Conservation (phyloP, 2,329 filamentous ascomycete genomes). For the Ceratocystis harringtonii region DNA sequence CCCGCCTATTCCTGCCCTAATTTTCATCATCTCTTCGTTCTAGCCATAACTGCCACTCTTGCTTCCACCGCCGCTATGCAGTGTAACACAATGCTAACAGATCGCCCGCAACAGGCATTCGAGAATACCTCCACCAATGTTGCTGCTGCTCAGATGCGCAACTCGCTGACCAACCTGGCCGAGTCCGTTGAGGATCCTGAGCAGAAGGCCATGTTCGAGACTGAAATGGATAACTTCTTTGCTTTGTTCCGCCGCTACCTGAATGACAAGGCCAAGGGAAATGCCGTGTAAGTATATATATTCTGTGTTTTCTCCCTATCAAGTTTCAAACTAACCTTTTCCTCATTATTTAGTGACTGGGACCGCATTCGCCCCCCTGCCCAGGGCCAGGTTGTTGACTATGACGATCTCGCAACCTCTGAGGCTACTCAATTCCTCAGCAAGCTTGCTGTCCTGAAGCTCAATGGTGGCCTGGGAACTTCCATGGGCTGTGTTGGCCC, state of each 20-base stretch:
- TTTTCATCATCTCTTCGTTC: neutral
- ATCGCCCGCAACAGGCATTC: conserved; percentile 53
- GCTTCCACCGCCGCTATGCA: neutral
- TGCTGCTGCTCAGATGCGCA: conserved; percentile 97
- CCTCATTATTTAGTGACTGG: conserved; percentile 55
- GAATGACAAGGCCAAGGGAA: conserved; percentile 98
- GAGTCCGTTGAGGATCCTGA: conserved; percentile 75
- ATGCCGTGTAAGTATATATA: conserved; percentile 50
- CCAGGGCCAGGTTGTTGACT: conserved; percentile 86
- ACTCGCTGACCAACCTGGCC: conserved; percentile 80
- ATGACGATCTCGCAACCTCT: conserved; percentile 74
- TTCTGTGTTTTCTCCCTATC: neutral
- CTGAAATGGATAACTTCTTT: conserved; percentile 99
- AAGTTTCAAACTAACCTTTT: neutral
- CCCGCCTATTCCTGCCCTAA: neutral
- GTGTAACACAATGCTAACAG: neutral
- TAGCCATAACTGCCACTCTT: neutral
- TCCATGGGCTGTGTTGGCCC: conserved; percentile 99
- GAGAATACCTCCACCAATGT: conserved; percentile 99
- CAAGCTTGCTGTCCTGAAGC: conserved; percentile 96
- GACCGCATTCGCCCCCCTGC: conserved; percentile 90
- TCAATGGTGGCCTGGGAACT: conserved; percentile 97
- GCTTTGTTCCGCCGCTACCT: conserved; percentile 94
- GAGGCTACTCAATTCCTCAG: conserved; percentile 88
- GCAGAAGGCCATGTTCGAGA: conserved; percentile 90